phyloP scores from a whole-genome alignment of 2,329 filamentous ascomycete species.

The Colletotrichum lindemuthianum region DNA sequence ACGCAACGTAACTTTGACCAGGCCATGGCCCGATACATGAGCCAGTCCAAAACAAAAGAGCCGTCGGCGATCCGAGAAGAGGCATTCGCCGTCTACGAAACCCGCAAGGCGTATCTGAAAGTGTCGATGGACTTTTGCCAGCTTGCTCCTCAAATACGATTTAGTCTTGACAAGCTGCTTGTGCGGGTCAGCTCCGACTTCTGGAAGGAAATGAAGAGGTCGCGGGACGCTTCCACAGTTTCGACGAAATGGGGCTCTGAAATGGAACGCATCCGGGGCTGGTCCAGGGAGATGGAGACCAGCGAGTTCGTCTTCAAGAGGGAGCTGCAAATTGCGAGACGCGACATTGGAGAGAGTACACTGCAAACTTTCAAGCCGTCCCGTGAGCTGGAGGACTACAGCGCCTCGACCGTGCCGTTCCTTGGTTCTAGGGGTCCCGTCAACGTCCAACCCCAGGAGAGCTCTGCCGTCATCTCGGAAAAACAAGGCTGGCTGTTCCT shows the following conservation, averaged over 20 bases:
- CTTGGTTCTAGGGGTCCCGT: constrained; percentile 77
- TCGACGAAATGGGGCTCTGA: constrained; percentile 78
- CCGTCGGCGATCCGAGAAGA: constrained; percentile 91
- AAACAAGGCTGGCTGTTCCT: constrained; percentile 97
- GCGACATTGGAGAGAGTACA: constrained; percentile 83
- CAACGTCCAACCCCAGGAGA: constrained; percentile 65
- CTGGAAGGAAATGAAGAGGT: constrained; percentile 84
- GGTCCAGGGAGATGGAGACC: constrained; percentile 93
- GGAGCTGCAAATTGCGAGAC: constrained; percentile 81
- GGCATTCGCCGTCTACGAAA: constrained; percentile 94
- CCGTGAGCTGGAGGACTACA: constrained; percentile 92
- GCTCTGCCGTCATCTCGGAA: constrained; percentile 68
- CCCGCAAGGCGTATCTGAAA: constrained; percentile 88
- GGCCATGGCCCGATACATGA: constrained; percentile 81
- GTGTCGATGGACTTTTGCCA: constrained; percentile 94
- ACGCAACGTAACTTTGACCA: constrained; percentile 87
- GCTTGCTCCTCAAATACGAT: constrained; percentile 84
- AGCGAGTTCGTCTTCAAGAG: constrained; percentile 85
- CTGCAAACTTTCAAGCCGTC: constrained; percentile 80
- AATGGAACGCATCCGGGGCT: constrained; percentile 91
- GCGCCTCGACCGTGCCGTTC: constrained; percentile 88
- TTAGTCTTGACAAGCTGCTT: constrained; percentile 85
- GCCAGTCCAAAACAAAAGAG: constrained; percentile 93
- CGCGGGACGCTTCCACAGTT: constrained; percentile 71
- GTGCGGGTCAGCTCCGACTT: constrained; percentile 87